Percentiles rank a stretch among this genome's conserved stretches.
phyloP scores from a whole-genome alignment of 495 filamentous ascomycete genomes.

The Astrothelium subdiscretum region DNA sequence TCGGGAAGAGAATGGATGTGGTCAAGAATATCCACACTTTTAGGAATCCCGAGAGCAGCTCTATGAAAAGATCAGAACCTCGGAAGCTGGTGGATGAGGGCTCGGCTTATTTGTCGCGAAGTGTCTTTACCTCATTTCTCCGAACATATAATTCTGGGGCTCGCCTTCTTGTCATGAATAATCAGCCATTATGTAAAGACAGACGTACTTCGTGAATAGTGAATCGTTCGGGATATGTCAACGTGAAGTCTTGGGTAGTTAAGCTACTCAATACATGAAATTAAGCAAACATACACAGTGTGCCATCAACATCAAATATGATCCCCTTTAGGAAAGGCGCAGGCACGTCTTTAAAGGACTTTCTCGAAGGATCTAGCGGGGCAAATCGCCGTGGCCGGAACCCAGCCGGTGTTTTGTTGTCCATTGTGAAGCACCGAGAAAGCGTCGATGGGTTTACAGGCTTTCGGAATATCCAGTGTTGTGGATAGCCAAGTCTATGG shows the following conservation, averaged over 20 bases:
- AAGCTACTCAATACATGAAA: neutral
- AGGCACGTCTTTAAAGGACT: neutral
- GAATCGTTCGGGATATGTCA: no score
- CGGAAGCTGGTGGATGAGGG: neutral
- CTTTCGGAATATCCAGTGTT: neutral
- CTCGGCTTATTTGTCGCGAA: no score
- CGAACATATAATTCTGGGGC: slow-evolving; percentile 93
- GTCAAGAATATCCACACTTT: slow-evolving; percentile 69
- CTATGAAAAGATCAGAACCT: neutral
- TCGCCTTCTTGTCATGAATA: slow-evolving; percentile 35
- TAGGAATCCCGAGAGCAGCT: slow-evolving; percentile 52
- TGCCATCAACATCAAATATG: slow-evolving; percentile 93
- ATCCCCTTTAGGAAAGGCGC: slow-evolving; percentile 52
- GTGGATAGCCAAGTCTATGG: neutral
- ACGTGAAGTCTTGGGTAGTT: neutral
- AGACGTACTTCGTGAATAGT: no score
- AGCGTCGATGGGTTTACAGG: neutral
- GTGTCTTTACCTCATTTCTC: slow-evolving; percentile 53
- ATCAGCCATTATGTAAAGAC: slow-evolving; percentile 7
- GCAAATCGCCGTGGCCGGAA: neutral
- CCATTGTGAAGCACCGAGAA: neutral
- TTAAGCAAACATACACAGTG: slow-evolving; percentile 44
- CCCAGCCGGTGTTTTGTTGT: neutral
- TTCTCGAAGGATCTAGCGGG: neutral
- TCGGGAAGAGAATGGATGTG: slow-evolving; percentile 67